phyloP scores from a whole-genome alignment of 352 stramenopile genomes.

The Aphanomyces astaci region DNA sequence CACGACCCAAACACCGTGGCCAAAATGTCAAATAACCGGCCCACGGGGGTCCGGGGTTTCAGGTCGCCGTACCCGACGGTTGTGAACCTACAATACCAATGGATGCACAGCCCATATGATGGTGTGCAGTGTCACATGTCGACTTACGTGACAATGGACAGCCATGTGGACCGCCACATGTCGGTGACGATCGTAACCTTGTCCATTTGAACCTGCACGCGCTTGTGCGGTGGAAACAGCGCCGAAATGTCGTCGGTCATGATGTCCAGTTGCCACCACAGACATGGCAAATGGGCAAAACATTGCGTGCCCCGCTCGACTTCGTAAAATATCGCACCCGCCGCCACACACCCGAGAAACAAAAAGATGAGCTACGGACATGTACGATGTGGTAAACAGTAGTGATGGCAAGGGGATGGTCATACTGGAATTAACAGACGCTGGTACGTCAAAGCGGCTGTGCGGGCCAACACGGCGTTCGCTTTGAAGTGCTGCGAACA shows the following conservation, averaged over 20 bases:
- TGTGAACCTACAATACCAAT: conserved; percentile 36
- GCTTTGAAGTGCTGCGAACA: conserved; percentile 49
- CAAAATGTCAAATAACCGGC: conserved; percentile 53
- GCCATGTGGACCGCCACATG: conserved; percentile 63
- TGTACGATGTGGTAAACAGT: background rate
- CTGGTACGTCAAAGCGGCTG: conserved; percentile 43
- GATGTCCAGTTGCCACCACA: conserved; percentile 52
- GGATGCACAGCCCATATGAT: background rate
- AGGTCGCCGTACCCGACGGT: conserved; percentile 73
- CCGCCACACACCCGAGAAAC: conserved; percentile 53
- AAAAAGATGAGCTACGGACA: conserved; percentile 63
- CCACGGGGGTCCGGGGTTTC: conserved; percentile 46
- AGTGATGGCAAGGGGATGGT: background rate
- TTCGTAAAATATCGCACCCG: conserved; percentile 60
- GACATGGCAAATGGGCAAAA: conserved; percentile 43
- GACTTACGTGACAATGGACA: conserved; percentile 56
- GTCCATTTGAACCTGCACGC: conserved; percentile 54
- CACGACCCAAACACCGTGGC: conserved; percentile 54
- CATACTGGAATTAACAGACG: conserved; percentile 56
- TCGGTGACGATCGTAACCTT: conserved; percentile 42
- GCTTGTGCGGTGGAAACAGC: conserved; percentile 44
- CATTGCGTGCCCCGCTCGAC: conserved; percentile 64
- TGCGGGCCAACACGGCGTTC: conserved; percentile 54
- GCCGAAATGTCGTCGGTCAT: conserved; percentile 36
- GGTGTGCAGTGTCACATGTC: too few relatives aligned